phyloP scores from a whole-genome alignment of 2,329 filamentous ascomycete species.

The Cladosporium cucumerinum region DNA sequence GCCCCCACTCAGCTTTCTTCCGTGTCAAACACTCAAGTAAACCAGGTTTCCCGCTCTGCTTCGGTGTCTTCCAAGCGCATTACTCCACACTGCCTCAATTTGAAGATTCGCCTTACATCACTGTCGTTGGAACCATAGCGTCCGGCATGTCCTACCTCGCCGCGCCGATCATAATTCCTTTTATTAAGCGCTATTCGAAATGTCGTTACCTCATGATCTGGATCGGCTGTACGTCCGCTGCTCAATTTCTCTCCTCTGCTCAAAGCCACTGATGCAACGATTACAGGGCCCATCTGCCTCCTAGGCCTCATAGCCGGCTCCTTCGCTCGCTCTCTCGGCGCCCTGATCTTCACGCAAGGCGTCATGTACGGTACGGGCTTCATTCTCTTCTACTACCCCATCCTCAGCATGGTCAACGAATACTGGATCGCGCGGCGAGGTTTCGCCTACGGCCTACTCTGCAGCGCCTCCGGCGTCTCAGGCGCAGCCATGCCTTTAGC shows the following conservation, averaged over 20 bases:
- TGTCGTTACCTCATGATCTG: conserved; percentile 47
- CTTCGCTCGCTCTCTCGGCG: conserved; percentile 51
- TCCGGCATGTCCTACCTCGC: conserved; percentile 56
- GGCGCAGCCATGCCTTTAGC: conserved; percentile 28
- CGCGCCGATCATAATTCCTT: conserved; percentile 48
- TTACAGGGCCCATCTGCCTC: conserved; percentile 24
- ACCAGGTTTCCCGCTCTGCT: conserved; percentile 59
- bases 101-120: conserved; percentile 49
- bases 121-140: conserved; percentile 63
- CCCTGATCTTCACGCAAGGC: conserved; percentile 60
- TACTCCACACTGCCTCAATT: conserved; percentile 62
- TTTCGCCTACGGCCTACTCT: conserved; percentile 29
- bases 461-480: conserved; percentile 26
- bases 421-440: conserved; percentile 28
- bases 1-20: conserved; percentile 20
- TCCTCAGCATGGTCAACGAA: conserved; percentile 32
- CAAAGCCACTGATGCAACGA: background rate
- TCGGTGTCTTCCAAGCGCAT: conserved; percentile 69
- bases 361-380: conserved; percentile 58
- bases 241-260: background rate
- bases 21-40: background rate
- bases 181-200: conserved; percentile 40
- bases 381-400: conserved; percentile 39
- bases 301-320: conserved; percentile 26
- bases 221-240: conserved; percentile 34